phyloP scores from a whole-genome alignment of 176 grass and related monocot species.

The Musa beccarii region DNA sequence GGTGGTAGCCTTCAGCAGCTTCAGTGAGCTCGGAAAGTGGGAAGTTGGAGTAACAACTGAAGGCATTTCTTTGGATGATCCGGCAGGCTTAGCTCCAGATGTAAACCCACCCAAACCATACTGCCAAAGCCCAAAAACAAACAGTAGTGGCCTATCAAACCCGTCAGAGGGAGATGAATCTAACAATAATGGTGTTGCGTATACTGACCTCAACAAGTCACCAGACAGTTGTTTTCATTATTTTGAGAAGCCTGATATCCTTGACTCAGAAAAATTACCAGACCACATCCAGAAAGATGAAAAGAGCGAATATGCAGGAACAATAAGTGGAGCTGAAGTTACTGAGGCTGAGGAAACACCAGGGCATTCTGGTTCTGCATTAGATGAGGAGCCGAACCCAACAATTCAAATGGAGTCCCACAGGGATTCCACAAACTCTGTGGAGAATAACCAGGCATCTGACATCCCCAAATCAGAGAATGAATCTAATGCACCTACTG shows the following conservation, averaged over 20 bases:
- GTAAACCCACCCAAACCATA: conserved; percentile 20
- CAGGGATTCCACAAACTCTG: conserved; percentile 55
- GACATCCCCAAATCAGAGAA: conserved; percentile 45
- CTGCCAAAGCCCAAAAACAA: conserved; percentile 63
- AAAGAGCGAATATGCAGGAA: conserved; percentile 16
- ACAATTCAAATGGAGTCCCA: conserved; percentile 40
- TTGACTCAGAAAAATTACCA: conserved; percentile 41
- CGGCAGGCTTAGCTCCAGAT: conserved; percentile 27
- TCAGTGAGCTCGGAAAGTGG: conserved; percentile 45
- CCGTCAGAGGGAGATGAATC: conserved; percentile 95
- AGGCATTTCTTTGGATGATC: conserved; percentile 34
- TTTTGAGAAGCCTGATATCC: conserved; percentile 78
- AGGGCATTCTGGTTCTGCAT: conserved; percentile 61
- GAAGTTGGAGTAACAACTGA: conserved; percentile 50
- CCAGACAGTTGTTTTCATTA: conserved; percentile 91
- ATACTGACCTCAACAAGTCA: conserved; percentile 93
- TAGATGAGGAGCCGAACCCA: conserved; percentile 82
- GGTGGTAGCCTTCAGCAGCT: conserved; percentile 52
- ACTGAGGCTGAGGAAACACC: conserved; percentile 57
- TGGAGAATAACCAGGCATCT: conserved; percentile 34
- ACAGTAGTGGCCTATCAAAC: conserved; percentile 79
- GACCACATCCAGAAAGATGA: conserved; percentile 17
- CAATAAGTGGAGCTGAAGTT: conserved; percentile 37
- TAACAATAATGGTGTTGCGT: conserved; percentile 61
- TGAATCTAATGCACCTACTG: conserved; percentile 44